Percentiles rank a stretch among this genome's conserved stretches.
These are phyloP conservation scores for Wallacemonas sp. DNA, from an alignment of 208 protist species.

Conservation along the genomic window DNA sequence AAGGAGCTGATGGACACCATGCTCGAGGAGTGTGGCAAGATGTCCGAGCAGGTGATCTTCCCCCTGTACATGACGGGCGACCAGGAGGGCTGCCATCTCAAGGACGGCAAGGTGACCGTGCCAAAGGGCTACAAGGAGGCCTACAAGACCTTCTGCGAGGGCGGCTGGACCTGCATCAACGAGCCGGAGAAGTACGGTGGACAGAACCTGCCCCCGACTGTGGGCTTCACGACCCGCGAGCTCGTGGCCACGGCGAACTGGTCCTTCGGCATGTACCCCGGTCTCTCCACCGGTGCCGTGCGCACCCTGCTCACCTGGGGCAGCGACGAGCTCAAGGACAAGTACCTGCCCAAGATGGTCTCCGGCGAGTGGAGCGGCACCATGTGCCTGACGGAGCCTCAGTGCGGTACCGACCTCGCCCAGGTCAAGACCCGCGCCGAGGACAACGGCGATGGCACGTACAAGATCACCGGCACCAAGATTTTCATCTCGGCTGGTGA, in stretches of 20 bases:
- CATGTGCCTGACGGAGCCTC: constrained; percentile 92
- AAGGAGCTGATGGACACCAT: constrained; percentile 79
- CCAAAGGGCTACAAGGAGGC: constrained; percentile 89
- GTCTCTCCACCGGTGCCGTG: constrained; percentile 62
- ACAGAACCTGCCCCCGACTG: constrained; percentile 72
- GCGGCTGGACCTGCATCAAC: constrained; percentile 77
- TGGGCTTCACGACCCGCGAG: constrained; percentile 66
- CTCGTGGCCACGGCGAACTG: constrained; percentile 84
- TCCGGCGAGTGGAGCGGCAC: constrained; percentile 80
- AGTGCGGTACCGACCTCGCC: constrained; percentile 83
- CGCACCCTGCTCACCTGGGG: constrained; percentile 67
- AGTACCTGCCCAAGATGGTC: constrained; percentile 77
- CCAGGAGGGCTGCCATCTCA: constrained; percentile 49
- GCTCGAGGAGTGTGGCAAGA: constrained; percentile 65
- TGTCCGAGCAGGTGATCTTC: constrained; percentile 55
- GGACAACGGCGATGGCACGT: constrained; percentile 67
- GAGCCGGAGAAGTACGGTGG: constrained; percentile 82
- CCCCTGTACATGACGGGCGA: constrained; percentile 65
- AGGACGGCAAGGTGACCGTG: constrained; percentile 59
- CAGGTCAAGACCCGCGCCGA: constrained; percentile 86
- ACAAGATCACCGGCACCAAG: constrained; percentile 87
- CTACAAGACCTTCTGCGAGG: constrained; percentile 72
- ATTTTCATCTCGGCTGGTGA: constrained; percentile 93
- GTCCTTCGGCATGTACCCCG: constrained; percentile 86
- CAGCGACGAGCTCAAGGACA: constrained; percentile 77